A percentile compares a stretch with the other conserved stretches of the same genome.
Evolutionary conservation across 106 monocot genomes (phyloP).

Genomic region (Dendrobium nobile): DNA sequence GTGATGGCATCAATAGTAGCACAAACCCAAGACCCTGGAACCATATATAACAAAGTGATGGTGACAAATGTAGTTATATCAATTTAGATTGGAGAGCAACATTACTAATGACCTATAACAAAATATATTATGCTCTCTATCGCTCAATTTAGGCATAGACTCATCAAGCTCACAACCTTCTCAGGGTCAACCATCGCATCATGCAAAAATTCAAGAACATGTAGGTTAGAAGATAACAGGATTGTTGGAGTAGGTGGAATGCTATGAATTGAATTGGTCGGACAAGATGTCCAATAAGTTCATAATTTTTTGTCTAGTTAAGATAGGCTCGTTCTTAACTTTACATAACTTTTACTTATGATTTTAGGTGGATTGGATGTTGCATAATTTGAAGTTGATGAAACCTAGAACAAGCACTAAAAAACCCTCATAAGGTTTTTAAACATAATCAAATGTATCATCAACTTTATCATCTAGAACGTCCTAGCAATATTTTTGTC

Average conservation of each 20-base stretch:
- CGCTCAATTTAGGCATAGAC: too few species aligned
- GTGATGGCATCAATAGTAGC: background rate
- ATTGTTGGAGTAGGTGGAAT: background rate
- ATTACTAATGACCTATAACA: too few species aligned
- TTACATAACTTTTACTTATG: background rate
- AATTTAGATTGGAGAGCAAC: too few species aligned
- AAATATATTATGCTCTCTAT: too few species aligned
- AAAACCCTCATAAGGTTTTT: background rate
- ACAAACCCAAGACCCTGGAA: background rate
- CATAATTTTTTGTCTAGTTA: background rate
- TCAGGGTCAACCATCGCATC: too few species aligned
- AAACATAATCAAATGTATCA: background rate
- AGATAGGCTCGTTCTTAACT: background rate
- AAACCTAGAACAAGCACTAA: background rate
- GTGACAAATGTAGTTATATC: background rate
- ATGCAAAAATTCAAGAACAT: too few species aligned
- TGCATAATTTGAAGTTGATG: background rate
- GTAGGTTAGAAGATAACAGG: too few species aligned
- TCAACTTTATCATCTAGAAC: background rate
- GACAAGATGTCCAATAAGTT: background rate
- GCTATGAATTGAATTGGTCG: too few species aligned
- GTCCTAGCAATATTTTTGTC: background rate
- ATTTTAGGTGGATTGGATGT: background rate
- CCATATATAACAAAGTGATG: background rate
- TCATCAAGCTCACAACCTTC: too few species aligned